Base-by-base conservation (phyloP, 495 filamentous ascomycete genomes). In the Neurospora pannonica region DNA sequence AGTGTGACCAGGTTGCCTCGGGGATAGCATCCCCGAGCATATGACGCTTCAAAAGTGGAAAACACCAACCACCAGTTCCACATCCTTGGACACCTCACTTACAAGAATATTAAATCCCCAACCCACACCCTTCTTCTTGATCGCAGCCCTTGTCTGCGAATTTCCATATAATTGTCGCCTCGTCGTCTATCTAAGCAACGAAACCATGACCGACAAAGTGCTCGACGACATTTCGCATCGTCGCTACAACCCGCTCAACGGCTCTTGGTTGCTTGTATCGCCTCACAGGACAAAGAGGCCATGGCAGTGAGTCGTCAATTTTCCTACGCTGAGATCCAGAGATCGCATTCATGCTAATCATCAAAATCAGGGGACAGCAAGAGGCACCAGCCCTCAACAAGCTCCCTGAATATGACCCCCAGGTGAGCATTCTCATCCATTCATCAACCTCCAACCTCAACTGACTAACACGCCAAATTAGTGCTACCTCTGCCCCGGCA, bases 401-500 rank as follows among this genome's bases (percentile, higher is more conserved):
- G 4, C 83, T 98, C 21, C 94, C 97, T 3, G 83, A 84, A 71
- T 92, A 97, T 77, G 96, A 99, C 78, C 90, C 91, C 38, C 87
- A 89, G 78, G 90, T 89, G 81, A 39, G 87, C 78, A 1, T 17
- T 10, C 11, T 15, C 42, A 34, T 39, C 24, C 38, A 62, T 13
- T 9, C 19, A 21, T 28, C 40, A 28, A 54, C 6, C 6, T 28
- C 13, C 4, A 13, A 39, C 5, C 40, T 43, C 7, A 7, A n/a
- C 21, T 60, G 62, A 54, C 76, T 76, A 46, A 78, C 72, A 71
- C 43, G 13, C 37, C 13, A 6, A 5, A 31, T 7, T 76, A 90
- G 82, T 99, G 96, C 84, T 99, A 97, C 79, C 89, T 99, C n/a
- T 99, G 96, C 80, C 96, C 96, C 1, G 91, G 94, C 40, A 99